Evolutionary conservation across 106 monocot species (phyloP).

Genomic region (Allium cepa): DNA sequence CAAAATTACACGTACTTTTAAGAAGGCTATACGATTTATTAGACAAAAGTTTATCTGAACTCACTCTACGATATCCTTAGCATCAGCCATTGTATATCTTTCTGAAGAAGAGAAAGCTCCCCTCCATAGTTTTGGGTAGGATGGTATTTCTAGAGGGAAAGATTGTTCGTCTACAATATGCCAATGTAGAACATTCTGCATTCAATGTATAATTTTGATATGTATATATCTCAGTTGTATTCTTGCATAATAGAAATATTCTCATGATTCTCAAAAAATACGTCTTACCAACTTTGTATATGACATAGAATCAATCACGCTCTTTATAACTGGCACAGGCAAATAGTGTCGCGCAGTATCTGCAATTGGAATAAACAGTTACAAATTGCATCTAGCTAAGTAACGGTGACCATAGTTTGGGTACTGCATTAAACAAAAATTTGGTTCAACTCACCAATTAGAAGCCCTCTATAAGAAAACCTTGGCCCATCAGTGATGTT

Average conservation of each 20-base stretch:
- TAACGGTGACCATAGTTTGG: no score
- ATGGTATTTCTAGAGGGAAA: slow-evolving; percentile 89
- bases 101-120: slow-evolving; percentile 77
- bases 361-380: slow-evolving; percentile 27
- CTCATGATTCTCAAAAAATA: neutral
- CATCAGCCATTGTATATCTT: slow-evolving; percentile 80
- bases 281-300: slow-evolving; percentile 75
- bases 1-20: slow-evolving; percentile 9
- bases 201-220: neutral
- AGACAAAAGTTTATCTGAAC: slow-evolving; percentile 11
- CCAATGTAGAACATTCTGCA: slow-evolving; percentile 98
- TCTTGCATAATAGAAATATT: neutral
- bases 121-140: slow-evolving; percentile 85
- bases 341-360: slow-evolving; percentile 88
- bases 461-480: slow-evolving; percentile 80
- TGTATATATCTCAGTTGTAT: neutral
- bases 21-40: neutral
- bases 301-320: slow-evolving; percentile 89
- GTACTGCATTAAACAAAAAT: neutral
- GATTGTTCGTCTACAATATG: slow-evolving; percentile 91
- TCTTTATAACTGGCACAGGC: slow-evolving; percentile 64
- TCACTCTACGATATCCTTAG: slow-evolving; percentile 81
- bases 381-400: neutral
- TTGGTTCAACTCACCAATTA: slow-evolving; percentile 53
- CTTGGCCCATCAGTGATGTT: slow-evolving; percentile 64